A percentile compares a stretch with the other conserved stretches of the same genome.
Conservation (phyloP, 2,329 filamentous ascomycete genomes). For the Purpureocillium lavendulum region DNA sequence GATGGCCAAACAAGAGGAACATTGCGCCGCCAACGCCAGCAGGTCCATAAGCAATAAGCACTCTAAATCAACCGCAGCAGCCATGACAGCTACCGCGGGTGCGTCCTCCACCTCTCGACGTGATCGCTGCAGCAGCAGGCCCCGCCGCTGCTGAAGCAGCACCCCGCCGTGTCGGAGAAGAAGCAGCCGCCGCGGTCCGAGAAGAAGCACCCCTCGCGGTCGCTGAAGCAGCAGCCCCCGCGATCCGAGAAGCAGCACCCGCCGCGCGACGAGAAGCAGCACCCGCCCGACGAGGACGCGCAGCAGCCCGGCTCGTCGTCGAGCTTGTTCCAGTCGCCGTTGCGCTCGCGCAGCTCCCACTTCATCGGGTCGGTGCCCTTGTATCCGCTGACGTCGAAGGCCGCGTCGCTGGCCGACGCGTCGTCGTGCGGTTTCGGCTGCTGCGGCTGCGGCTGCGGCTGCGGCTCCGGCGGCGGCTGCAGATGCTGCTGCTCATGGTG, state of each 20-base stretch:
- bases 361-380: conserved; percentile 4
- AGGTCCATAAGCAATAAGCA: no score
- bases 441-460: neutral
- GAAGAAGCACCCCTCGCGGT: conserved; percentile 5
- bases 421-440: neutral
- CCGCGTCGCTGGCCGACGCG: no score
- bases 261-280: conserved; percentile 1
- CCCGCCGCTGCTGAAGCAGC: conserved; percentile 5
- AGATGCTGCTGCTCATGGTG: neutral
- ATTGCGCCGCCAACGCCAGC: no score
- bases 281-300: neutral
- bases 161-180: conserved; percentile 6
- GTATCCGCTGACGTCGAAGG: conserved; percentile 1
- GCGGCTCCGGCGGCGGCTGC: neutral
- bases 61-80: no score
- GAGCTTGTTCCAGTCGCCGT: conserved; percentile 6
- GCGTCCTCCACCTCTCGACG: no score
- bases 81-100: no score
- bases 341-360: conserved; percentile 6
- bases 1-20: no score
- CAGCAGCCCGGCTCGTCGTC: neutral
- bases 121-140: conserved; percentile 1
- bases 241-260: conserved; percentile 4
- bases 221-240: conserved; percentile 8
- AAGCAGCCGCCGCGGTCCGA: conserved; percentile 7